Evolutionary conservation across 2,329 filamentous ascomycete genomes (phyloP).

Genomic region (Trichophyton simii): DNA sequence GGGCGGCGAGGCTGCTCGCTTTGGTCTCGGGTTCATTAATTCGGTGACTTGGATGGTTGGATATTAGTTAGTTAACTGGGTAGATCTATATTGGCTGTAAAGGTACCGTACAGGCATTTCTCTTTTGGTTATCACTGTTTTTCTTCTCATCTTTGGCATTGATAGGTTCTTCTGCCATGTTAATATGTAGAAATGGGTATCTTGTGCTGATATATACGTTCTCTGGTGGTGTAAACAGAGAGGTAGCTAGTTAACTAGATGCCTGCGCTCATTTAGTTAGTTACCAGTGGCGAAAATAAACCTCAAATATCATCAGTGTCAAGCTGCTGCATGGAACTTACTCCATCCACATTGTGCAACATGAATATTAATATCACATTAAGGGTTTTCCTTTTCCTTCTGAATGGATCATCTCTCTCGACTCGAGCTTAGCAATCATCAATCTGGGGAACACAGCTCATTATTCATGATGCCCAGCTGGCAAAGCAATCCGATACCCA

Average conservation of each 20-base stretch:
- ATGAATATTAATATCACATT: not conserved
- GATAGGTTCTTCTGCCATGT: not conserved
- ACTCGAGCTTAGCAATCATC: too few species aligned
- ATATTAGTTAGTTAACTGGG: conserved; percentile 5
- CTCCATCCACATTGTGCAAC: not conserved
- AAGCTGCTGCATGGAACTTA: too few species aligned
- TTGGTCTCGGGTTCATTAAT: conserved; percentile 13
- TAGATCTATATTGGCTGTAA: not conserved
- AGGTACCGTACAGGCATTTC: conserved; percentile 1
- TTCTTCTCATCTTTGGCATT: conserved; percentile 10
- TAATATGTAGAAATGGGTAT: not conserved
- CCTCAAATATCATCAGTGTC: too few species aligned
- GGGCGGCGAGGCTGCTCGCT: conserved; percentile 14
- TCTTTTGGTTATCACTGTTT: not conserved
- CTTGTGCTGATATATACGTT: not conserved
- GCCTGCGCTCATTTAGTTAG: too few species aligned
- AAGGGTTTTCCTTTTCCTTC: too few species aligned
- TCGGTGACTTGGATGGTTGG: conserved; percentile 7
- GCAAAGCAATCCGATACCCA: too few species aligned
- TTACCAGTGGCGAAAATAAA: too few species aligned
- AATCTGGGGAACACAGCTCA: too few species aligned
- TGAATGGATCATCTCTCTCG: too few species aligned
- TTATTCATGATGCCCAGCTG: too few species aligned
- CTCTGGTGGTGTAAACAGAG: not conserved
- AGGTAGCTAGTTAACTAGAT: not conserved